These are phyloP conservation scores for Sistotremastrum suecicum DNA, from an alignment of 768 basidiomycete genomes.

Conservation along the genomic window DNA sequence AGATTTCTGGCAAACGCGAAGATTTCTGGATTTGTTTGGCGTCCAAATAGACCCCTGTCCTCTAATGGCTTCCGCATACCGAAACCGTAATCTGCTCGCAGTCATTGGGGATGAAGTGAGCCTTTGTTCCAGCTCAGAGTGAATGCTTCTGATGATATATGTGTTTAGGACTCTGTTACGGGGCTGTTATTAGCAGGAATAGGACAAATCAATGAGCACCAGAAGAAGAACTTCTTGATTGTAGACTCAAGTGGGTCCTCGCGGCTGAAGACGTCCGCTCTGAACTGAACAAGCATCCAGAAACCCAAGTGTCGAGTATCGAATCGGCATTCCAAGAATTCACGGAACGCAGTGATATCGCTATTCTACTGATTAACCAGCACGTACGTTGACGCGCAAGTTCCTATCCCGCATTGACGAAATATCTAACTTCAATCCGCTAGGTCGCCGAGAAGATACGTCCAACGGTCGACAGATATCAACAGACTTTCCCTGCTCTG, in stretches of 20 bases:
- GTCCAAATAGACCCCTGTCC: not conserved
- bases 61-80: not conserved
- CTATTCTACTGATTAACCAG: constrained; percentile 95
- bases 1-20: no score
- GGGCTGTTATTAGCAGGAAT: constrained; percentile 91
- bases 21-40: no score
- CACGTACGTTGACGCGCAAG: constrained; percentile 49
- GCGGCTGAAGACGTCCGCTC: not conserved
- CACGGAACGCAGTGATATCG: constrained; percentile 88
- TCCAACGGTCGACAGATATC: constrained; percentile 87
- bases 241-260: constrained; percentile 76
- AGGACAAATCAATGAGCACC: constrained; percentile 78
- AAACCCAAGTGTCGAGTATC: constrained; percentile 82
- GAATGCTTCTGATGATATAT: constrained; percentile 1
- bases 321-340: constrained; percentile 91
- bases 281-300: constrained; percentile 25
- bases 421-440: not conserved
- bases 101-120: constrained; percentile 94
- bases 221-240: constrained; percentile 96
- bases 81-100: constrained; percentile 69
- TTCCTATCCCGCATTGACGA: not conserved
- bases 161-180: constrained; percentile 81
- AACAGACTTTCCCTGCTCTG: constrained; percentile 90
- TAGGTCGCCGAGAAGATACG: constrained; percentile 97
- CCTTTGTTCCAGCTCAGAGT: not conserved